A percentile compares a stretch with the other conserved stretches of the same genome.
Conservation (phyloP, 2,329 filamentous ascomycete genomes). For the Curvularia spicifera region DNA sequence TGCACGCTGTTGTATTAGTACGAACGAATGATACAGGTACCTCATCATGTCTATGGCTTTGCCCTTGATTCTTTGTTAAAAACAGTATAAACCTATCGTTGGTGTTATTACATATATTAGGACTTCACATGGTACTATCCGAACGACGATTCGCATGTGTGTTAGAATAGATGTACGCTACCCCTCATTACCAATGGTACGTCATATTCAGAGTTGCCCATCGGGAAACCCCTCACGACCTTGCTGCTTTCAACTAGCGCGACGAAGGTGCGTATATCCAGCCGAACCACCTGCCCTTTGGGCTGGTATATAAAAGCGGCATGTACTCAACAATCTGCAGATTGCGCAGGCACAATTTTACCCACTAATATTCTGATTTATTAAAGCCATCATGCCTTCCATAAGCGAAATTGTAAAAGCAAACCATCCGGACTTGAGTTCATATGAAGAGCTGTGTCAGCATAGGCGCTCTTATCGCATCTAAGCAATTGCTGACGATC, state of each 20-base stretch:
- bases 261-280: conserved; percentile 13
- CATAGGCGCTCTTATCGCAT: neutral
- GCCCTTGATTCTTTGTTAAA: neutral
- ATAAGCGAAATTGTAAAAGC: conserved; percentile 36
- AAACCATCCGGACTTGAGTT: conserved; percentile 32
- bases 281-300: conserved; percentile 3
- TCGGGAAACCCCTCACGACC: conserved; percentile 26
- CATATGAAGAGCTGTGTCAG: conserved; percentile 47
- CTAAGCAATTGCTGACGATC: conserved; percentile 7
- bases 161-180: neutral
- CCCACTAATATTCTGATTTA: neutral
- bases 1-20: conserved; percentile 17
- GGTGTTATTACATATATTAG: neutral
- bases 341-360: neutral
- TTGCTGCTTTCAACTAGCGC: conserved; percentile 7
- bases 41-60: neutral
- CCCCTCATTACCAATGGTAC: conserved; percentile 18
- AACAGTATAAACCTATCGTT: neutral
- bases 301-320: neutral
- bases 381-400: conserved; percentile 32
- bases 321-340: neutral
- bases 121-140: neutral
- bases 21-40: neutral
- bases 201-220: conserved; percentile 30
- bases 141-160: neutral